Percentiles rank a stretch among this genome's conserved stretches.
Evolutionary conservation across 352 stramenopile species (phyloP).

Genomic region (Globisporangium viniferum): DNA sequence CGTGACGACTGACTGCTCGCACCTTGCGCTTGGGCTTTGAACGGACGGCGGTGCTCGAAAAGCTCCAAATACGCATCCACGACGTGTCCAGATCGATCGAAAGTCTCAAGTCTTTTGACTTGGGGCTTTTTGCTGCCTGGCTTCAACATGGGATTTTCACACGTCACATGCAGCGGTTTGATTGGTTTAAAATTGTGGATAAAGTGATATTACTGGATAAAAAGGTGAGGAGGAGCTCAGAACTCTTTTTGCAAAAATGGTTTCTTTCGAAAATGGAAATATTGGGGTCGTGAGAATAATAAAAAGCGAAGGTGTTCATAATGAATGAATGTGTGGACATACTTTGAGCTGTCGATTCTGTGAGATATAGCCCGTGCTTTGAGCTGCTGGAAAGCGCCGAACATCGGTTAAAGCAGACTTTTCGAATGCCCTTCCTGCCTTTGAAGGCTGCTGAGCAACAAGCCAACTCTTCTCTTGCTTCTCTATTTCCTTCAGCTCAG

Average conservation of each 20-base stretch:
- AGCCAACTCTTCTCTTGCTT: neutral
- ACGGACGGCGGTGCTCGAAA: neutral
- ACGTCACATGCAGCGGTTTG: neutral
- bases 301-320: neutral
- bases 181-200: neutral
- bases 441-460: neutral
- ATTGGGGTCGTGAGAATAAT: neutral
- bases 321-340: neutral
- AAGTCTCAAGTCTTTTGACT: neutral
- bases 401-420: neutral
- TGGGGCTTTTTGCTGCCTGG: neutral
- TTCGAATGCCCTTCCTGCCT: neutral
- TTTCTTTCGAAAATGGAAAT: constrained; percentile 9
- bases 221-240: neutral
- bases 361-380: neutral
- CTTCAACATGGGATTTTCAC: neutral
- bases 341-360: neutral
- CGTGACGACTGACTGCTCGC: neutral
- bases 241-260: neutral
- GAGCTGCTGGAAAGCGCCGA: neutral
- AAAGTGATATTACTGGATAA: neutral
- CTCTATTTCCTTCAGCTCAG: constrained; percentile 22
- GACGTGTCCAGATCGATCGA: neutral
- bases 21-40: too few species aligned
- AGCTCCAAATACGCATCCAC: neutral